Conservation (phyloP, 805 yeast species). For the Ogataea henricii region DNA sequence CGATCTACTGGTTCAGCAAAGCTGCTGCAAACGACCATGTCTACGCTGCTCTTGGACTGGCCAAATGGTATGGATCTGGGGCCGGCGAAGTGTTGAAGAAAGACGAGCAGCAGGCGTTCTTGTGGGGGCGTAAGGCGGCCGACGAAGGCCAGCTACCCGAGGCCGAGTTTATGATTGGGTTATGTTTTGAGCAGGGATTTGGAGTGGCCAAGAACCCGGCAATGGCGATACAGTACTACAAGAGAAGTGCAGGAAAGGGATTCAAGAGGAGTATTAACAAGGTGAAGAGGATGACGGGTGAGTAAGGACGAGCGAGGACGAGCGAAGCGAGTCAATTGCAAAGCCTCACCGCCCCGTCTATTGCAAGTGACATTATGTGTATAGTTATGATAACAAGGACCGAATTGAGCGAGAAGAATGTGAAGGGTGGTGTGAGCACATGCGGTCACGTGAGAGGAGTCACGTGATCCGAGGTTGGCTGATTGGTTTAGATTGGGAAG, state of each 20-base stretch:
- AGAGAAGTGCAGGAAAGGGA: slow-evolving; percentile 62
- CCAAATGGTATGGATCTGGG: slow-evolving; percentile 81
- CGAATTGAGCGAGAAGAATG: too few species aligned
- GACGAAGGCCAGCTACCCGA: slow-evolving; percentile 55
- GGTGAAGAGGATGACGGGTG: slow-evolving; percentile 29
- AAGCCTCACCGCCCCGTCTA: too few species aligned
- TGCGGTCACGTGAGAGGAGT: too few species aligned
- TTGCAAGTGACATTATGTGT: too few species aligned
- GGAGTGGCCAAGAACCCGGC: slow-evolving; percentile 48
- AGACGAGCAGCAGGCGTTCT: slow-evolving; percentile 64
- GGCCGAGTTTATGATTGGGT: slow-evolving; percentile 71
- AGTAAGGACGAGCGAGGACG: background rate
- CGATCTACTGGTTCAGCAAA: slow-evolving; percentile 73
- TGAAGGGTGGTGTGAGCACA: too few species aligned
- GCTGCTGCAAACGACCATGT: slow-evolving; percentile 68
- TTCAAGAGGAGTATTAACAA: slow-evolving; percentile 55
- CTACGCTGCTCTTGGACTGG: slow-evolving; percentile 68
- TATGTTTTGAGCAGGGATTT: slow-evolving; percentile 66
- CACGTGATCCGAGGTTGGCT: too few species aligned
- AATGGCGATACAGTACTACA: slow-evolving; percentile 52
- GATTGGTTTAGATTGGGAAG: too few species aligned
- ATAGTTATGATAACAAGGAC: too few species aligned
- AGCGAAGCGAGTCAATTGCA: background rate
- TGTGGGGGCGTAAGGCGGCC: slow-evolving; percentile 67
- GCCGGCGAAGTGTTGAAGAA: slow-evolving; percentile 52